Base-by-base conservation (phyloP, 495 filamentous ascomycete species). In the Aspergillus hancockii region DNA sequence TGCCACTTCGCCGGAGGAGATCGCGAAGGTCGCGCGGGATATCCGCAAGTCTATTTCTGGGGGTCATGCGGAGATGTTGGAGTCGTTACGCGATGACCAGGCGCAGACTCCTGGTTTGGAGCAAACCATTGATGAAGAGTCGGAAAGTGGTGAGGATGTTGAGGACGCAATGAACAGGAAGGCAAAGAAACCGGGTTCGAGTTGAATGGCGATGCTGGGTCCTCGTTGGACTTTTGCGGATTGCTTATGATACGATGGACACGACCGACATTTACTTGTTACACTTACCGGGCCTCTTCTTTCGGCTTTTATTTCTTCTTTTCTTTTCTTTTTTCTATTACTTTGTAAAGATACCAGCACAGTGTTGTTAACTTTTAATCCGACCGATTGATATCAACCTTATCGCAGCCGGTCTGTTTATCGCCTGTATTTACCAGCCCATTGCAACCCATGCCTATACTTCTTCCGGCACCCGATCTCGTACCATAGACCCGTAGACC, bases 31-130 rank as follows among this genome's bases (percentile, higher is more conserved):
- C 4, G 71, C 72, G 25, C 64, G 65, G 25, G 75, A 78, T 55
- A 66, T 78, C 36, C 67, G 76, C 14, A 65, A 70, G 45, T 77
- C 76, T 4, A 73, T 81, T 31, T 71, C 72, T 6, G 67, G 65
- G 3, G 67, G 56, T 28, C 59, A 61, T 19, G 32, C 67, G 16
- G 65, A 64, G 14, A 54, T 64, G 3, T 36, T 73, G 16, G 64
- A 69, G 38, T 65, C 66, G 19, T 23, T 76, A 36, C 63, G 68
- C 16, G 58, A 69, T 49, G 72, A 75, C 1, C 40, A 57, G 52
- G 69, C 62, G 36, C 68, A 62, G 16, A 47, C 55, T 50, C 63
- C 65, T 45, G 34, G 49, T 2, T 32, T 55, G 9, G 49, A 70
- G 21, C 65, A 68, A 49, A 61, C 67, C 19, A 67, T 73, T 54